These are phyloP conservation scores for Asterochloris erici DNA, from an alignment of 139 green algal species.

Conservation along the genomic window DNA sequence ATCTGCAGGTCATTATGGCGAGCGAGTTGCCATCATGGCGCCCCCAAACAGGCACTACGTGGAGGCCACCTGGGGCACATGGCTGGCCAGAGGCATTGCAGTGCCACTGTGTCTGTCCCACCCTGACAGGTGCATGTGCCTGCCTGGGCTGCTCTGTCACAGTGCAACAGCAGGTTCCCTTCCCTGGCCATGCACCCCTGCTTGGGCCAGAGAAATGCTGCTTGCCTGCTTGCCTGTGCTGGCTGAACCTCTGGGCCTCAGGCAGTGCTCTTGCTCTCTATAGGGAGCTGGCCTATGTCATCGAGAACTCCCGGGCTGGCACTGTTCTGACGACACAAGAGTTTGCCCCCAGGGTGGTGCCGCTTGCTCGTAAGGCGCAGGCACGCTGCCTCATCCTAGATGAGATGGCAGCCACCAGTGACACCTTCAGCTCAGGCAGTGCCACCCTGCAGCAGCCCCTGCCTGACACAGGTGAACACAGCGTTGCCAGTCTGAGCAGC, in stretches of 20 bases:
- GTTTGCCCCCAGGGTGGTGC: slow-evolving; percentile 24
- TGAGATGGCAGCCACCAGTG: too few species aligned
- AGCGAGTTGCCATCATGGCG: slow-evolving; percentile 45
- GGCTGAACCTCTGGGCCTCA: background rate
- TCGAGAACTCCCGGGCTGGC: slow-evolving; percentile 64
- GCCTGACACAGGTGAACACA: too few species aligned
- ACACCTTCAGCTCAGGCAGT: too few species aligned
- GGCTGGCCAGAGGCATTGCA: slow-evolving; percentile 69
- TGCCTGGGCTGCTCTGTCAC: too few species aligned
- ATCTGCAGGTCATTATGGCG: too few species aligned
- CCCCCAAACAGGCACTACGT: slow-evolving; percentile 65
- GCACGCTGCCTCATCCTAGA: slow-evolving; percentile 17
- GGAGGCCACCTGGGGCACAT: slow-evolving; percentile 72
- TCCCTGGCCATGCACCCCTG: too few species aligned
- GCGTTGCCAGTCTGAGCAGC: too few species aligned
- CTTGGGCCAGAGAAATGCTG: background rate
- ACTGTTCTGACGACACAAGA: slow-evolving; percentile 39
- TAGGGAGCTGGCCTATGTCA: slow-evolving; percentile 78
- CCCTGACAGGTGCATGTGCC: slow-evolving; percentile 38
- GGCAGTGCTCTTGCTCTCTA: background rate
- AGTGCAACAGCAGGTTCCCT: too few species aligned
- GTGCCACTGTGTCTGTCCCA: slow-evolving; percentile 85
- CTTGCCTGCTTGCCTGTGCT: background rate
- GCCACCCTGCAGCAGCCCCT: too few species aligned
- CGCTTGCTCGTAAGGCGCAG: slow-evolving; percentile 17